These are phyloP conservation scores for Geosmithia morbida DNA, from an alignment of 2,329 filamentous ascomycete genomes.

Conservation along the genomic window DNA sequence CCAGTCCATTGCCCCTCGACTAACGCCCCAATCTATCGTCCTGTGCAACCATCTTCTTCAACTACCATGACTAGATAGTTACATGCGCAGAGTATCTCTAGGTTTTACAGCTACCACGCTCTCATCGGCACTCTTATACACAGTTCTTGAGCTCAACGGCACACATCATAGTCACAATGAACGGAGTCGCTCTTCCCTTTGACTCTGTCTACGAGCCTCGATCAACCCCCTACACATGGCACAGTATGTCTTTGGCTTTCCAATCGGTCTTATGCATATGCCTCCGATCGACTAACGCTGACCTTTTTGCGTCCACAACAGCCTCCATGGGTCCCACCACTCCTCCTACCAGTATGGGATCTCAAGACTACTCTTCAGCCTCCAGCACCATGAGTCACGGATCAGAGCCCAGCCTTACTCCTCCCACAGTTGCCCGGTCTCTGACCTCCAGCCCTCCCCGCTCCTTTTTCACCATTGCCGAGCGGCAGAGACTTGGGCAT, in stretches of 20 bases:
- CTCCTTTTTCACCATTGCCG: constrained; percentile 31
- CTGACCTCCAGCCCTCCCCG: constrained; percentile 44
- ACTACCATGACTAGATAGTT: no score
- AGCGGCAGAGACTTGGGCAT: constrained; percentile 47
- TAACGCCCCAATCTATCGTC: neutral
- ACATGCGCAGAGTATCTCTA: no score
- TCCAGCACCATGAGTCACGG: constrained; percentile 19
- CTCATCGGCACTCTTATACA: neutral
- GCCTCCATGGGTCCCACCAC: constrained; percentile 19
- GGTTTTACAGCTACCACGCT: no score
- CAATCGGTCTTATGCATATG: neutral
- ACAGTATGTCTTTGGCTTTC: constrained; percentile 17
- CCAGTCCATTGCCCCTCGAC: neutral
- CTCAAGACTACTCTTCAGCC: constrained; percentile 26
- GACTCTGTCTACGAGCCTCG: constrained; percentile 36
- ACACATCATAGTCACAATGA: constrained; percentile 7
- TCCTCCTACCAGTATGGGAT: constrained; percentile 15
- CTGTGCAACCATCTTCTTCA: no score
- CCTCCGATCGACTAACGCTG: neutral
- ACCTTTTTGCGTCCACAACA: constrained; percentile 7
- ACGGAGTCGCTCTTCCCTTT: constrained; percentile 35
- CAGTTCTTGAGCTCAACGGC: neutral
- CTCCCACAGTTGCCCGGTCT: constrained; percentile 33
- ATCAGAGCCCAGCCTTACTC: constrained; percentile 36
- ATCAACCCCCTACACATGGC: constrained; percentile 33